Percentiles rank a stretch among this genome's conserved stretches.
These are phyloP conservation scores for Lactarius vividus DNA, from an alignment of 768 basidiomycete species.

Conservation along the genomic window DNA sequence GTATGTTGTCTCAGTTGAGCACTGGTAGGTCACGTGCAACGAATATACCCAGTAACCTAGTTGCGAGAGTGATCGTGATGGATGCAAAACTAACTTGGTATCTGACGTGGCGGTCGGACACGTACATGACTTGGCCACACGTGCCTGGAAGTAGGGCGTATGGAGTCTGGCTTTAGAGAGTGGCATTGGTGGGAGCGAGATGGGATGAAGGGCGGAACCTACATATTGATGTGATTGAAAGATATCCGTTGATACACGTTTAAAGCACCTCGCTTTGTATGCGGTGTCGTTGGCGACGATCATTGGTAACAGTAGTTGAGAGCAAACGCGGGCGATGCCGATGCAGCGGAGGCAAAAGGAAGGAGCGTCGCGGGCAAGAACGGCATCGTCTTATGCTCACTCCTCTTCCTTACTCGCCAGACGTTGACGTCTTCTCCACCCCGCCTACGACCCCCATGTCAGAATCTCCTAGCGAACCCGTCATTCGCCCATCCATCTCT, in stretches of 20 bases:
- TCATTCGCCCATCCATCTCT: conserved; percentile 41
- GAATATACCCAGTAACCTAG: conserved; percentile 33
- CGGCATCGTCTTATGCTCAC: conserved; percentile 9
- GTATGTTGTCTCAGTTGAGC: neutral
- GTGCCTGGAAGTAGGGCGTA: conserved; percentile 41
- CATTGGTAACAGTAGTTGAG: neutral
- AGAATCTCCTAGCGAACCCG: conserved; percentile 22
- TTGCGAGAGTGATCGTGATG: too few relatives aligned
- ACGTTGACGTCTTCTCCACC: conserved; percentile 43
- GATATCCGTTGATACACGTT: too few relatives aligned
- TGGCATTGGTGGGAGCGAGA: neutral
- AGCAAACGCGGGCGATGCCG: neutral
- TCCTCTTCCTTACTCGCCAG: conserved; percentile 28
- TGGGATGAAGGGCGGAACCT: neutral
- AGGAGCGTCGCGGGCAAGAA: neutral
- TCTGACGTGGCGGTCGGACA: too few relatives aligned
- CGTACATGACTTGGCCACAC: conserved; percentile 26
- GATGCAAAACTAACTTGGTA: too few relatives aligned
- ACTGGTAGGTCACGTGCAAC: neutral
- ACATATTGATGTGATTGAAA: conserved; percentile 30
- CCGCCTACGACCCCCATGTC: conserved; percentile 43
- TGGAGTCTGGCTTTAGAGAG: conserved; percentile 30
- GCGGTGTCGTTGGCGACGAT: neutral
- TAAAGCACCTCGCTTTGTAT: neutral
- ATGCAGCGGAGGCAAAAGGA: neutral